Conservation (phyloP, 306 rosid species). For the Gastrolobium villosum region DNA sequence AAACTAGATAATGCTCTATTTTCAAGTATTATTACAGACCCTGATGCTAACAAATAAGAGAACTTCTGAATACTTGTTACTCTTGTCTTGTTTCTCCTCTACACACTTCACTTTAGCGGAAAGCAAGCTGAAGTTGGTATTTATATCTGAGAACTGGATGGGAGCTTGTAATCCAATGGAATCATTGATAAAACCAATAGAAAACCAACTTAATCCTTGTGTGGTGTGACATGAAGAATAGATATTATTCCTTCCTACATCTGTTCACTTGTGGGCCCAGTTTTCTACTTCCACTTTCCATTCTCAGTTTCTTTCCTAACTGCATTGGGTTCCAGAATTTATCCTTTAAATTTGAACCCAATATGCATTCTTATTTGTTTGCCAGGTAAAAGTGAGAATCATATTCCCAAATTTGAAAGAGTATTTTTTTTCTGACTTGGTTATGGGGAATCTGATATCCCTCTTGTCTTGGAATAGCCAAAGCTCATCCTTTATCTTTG, state of each 20-base stretch:
- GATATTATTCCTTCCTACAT: conserved; percentile 74
- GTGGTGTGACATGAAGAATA: conserved; percentile 65
- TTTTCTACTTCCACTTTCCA: conserved; percentile 55
- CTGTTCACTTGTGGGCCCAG: conserved; percentile 57
- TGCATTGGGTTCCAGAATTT: conserved; percentile 70
- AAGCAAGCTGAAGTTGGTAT: conserved; percentile 53
- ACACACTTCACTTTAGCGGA: conserved; percentile 53
- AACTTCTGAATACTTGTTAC: conserved; percentile 47
- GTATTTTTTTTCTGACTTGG: conserved; percentile 52
- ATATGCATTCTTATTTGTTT: conserved; percentile 63
- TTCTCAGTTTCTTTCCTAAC: too few relatives aligned
- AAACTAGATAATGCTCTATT: conserved; percentile 46
- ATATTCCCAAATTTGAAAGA: conserved; percentile 67
- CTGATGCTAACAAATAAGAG: conserved; percentile 35
- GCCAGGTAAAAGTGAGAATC: conserved; percentile 78
- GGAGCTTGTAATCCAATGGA: conserved; percentile 47
- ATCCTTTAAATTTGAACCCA: conserved; percentile 59
- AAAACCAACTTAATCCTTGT: conserved; percentile 53
- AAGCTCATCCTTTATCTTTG: conserved; percentile 55
- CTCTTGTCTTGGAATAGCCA: conserved; percentile 64
- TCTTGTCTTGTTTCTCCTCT: conserved; percentile 49
- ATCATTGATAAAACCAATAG: conserved; percentile 68
- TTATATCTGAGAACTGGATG: conserved; percentile 58
- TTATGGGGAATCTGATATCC: conserved; percentile 63
- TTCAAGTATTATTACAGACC: conserved; percentile 36